Evolutionary conservation across 1,139 yeast genomes (phyloP), one percentile per base, ranked within the genome.

Genomic region (Kodamaea arcana): DNA sequence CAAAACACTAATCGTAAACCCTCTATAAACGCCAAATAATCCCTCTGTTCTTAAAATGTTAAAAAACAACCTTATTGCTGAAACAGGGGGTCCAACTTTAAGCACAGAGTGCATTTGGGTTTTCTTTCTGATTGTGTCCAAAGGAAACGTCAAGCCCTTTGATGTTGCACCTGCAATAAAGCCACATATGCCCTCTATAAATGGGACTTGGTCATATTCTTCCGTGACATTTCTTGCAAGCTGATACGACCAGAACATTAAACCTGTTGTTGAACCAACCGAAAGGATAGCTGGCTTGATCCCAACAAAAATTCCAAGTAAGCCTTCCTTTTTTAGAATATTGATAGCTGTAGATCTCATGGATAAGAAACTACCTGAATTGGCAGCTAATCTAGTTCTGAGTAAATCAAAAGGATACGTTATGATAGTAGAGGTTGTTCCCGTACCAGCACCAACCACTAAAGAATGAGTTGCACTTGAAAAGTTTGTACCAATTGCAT

Each of bases 391-490:
- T 34, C 95, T 63, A 0, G 98, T 92, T 33, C 98, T 63, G 30
- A 92, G 60, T 21, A 88, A 68, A 56, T 92, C 98, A 50, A 87
- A 79, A 0, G 98, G 98, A 51, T 92, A 92, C 3, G 97, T 85
- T 2, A 66, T 53, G 0, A 75, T 37, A 0, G 95, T 86, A 32
- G 95, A 85, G 1, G 75, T 51, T 20, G 80, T 61, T 0, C 98
- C 98, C 0, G 97, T 80, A 2, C 78, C 58, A 0, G 84, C 74
- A 0, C 98, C 98, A 4, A 85, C 77, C 0, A 83, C 30, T 29
- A 83, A 65, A 29, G 78, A 70, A 42, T 74, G 83, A 1, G 63
- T 45, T 1, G 75, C 57, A 4, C 66, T 58, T 3, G 64, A 54
- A 24, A 72, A 32, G 17, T 51, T 44, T 24, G 62, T 9, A 6